These are phyloP conservation scores for Debaryomyces udenii DNA, from an alignment of 1,139 yeast species.

Conservation along the genomic window DNA sequence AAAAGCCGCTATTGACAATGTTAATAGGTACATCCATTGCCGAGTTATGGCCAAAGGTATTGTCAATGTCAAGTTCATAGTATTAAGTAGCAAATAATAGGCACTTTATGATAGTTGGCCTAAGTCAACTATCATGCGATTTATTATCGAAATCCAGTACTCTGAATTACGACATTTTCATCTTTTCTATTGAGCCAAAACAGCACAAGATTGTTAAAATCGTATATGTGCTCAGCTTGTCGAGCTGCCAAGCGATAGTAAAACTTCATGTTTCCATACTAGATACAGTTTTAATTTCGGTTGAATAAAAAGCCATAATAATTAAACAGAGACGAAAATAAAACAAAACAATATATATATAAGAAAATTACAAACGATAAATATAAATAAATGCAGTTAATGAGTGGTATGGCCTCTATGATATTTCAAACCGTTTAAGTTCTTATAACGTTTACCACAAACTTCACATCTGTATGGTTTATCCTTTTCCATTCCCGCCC, in stretches of 20 bases:
- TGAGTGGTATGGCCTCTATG: slow-evolving; percentile 98
- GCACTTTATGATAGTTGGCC: background rate
- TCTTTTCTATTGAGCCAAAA: no score
- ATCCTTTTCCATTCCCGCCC: slow-evolving; percentile 92
- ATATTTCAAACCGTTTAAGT: slow-evolving; percentile 92
- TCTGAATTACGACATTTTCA: background rate
- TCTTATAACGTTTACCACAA: slow-evolving; percentile 96
- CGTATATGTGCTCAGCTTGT: no score
- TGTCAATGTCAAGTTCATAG: slow-evolving; percentile 5
- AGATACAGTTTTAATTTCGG: no score
- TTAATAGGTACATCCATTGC: slow-evolving; percentile 24
- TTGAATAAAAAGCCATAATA: background rate
- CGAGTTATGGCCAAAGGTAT: slow-evolving; percentile 14
- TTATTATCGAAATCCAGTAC: background rate
- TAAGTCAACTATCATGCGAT: no score
- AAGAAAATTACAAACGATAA: slow-evolving; percentile 7
- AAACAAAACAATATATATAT: slow-evolving; percentile 6
- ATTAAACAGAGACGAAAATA: slow-evolving; percentile 5
- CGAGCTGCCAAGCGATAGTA: no score
- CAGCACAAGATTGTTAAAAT: no score
- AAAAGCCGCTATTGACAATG: slow-evolving; percentile 20
- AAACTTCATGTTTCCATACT: no score
- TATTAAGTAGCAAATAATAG: background rate
- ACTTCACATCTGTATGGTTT: slow-evolving; percentile 98
- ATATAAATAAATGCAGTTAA: slow-evolving; percentile 31